Base-by-base conservation (phyloP, 352 stramenopile species). In the Phytophthora crassamura region DNA sequence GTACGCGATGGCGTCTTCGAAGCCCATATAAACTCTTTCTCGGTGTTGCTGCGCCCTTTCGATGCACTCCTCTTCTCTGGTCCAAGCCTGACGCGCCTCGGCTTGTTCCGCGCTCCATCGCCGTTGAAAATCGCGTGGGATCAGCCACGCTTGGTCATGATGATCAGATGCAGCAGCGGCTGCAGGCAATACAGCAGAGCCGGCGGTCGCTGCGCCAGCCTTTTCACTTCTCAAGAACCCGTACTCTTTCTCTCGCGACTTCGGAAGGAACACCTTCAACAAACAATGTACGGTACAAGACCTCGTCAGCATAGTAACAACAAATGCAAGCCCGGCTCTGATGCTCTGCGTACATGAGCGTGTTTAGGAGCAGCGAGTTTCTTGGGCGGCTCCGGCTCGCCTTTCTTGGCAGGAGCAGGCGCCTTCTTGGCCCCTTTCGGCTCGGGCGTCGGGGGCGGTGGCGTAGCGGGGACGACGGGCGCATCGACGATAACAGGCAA, bases 1-100 rank as follows among this genome's bases (percentile, higher is more conserved):
- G 45, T 88, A 86, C 14, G 78, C 82, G 25, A 86, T 89, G 5
- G 77, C 76, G 41, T 94, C 84, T 56, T 94, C 87, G 50, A 90
- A 94, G 5, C 52, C 80, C 81, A 95, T 89, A 41, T 78, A 79
- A 15, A 82, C 67, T 0, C 73, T 60, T 41, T 93, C 82, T 15
- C 71, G 72, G 3, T 76, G 47, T 42, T 93, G 75, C 22, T 74
- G 65, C 22, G 91, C 80, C 1, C 52, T 39, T 15, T 81, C 52
- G 9, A 94, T 83, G 0, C 87, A 73, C 2, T 67, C 62, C 66
- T 94, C 82, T 52, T 94, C 84, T 32, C 64, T 65, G 3, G 46
- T 20, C 83, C 83, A 94, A 12, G 69, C 72, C 10, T 54, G 43
- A 1, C 86, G 68, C 2, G 86, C 68, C 32, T 86, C 73, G 20